Base-by-base conservation (phyloP, 129 eudicot species). In the Escallonia rubra region DNA sequence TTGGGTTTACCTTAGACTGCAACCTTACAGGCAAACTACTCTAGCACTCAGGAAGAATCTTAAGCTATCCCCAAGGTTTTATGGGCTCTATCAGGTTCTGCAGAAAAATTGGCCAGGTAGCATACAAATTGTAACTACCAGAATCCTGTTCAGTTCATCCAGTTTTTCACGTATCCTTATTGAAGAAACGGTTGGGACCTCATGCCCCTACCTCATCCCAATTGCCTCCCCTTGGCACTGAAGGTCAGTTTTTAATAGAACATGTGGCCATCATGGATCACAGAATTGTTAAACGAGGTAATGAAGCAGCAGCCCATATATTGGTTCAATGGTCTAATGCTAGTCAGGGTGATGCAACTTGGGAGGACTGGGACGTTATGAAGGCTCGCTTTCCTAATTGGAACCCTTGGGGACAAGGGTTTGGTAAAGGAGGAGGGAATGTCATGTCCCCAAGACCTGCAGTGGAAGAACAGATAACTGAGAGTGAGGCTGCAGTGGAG, bases 1-100 rank as follows among this genome's bases (percentile, higher is more conserved):
- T 68, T 57, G 54, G 63, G 72, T 68, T 3, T 43, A 41, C 16
- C 43, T 55, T 2, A 43, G 41, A 3, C n/a, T 68, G 2, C 53
- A 68, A 9, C 72, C 64, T 2, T 68, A 68, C 13, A 56, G 14
- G 48, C 72, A 68, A 9, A 4, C 42, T 13, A 41, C 64, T 4
- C 2, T 57, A 8, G 39, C 61, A 4, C 7, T n/a, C 0, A 57
- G 8, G 3, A 57, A 8, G 6, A n/a, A 14, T 6, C 6, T 15
- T 0, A 57, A 57, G 40, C 16, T 57, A 16, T 2, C 41, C 1
- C 40, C 9, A 1, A 15, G n/a, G 10, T 15, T 1, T 5, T 15
- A 16, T 2, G 41, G 41, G 0, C 61, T 41, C 2, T 57, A 4
- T 41, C 1, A 5, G 1, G 10, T 57, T 14, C 39, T 10, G 4